Base-by-base conservation (phyloP, 257 asterid species). In the Linaria vulgaris region DNA sequence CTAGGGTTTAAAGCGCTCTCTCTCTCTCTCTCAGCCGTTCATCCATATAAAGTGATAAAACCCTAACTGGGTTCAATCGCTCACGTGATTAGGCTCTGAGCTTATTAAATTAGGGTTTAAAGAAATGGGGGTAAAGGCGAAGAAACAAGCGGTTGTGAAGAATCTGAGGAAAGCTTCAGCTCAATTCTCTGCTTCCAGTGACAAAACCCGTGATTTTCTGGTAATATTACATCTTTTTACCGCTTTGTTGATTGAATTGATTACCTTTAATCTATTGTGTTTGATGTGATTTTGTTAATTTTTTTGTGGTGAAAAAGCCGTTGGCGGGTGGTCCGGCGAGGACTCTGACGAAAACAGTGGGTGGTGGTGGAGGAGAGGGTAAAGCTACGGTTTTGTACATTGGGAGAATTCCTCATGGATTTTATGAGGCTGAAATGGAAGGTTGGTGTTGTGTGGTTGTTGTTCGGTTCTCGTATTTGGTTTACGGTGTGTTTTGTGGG, bases 321-420 rank as follows among this genome's bases (percentile, higher is more conserved):
- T 75, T 92, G 75, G 94, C 68, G 64, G 97, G 97, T 17, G 95
- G 95, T 39, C 91, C 88, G 0, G 90, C 81, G 7, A 74, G 78
- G 82, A 59, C 71, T 62, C 62, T 74, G 25, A 86, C 83, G 4
- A 80, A 65, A 56, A 56, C 59, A 50, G 88, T 79, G 55, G 62
- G n/a, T 6, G 63, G 59, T 57, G n/a, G n/a, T n/a, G n/a, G n/a
- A n/a, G n/a, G n/a, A n/a, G 94, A 84, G 49, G 79, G 54, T 48
- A 87, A 83, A 79, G 73, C 92, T 39, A 78, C 94, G 2, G 88
- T 87, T 23, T 45, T 94, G 74, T 87, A 90, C 69, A 81, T 94
- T 58, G 99, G 99, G 24, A 84, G 99, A 76, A 87, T 94, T 57
- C 99, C 99, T 0, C 99, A 94, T 70, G 99, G 99, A 2, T 90